Percentiles rank a stretch among this genome's conserved stretches.
Conservation (phyloP, 202 grass and related monocot species). For the Brachypodium distachyon region DNA sequence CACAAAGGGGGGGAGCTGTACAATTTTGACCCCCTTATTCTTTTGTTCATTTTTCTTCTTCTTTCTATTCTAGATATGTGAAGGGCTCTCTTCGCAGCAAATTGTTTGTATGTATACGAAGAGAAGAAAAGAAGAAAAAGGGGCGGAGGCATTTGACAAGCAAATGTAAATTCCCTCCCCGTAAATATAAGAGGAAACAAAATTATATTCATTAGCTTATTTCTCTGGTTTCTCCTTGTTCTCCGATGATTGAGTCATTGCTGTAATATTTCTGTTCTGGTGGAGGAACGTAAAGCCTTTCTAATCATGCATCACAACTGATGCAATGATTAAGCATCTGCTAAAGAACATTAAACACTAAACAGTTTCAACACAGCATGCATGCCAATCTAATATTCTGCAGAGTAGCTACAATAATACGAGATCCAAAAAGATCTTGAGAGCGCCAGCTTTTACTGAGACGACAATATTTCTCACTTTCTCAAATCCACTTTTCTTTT, state of each 20-base stretch:
- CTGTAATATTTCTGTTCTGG: not conserved
- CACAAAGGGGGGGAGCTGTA: constrained; percentile 9
- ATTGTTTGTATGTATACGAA: constrained; percentile 47
- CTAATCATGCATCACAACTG: not conserved
- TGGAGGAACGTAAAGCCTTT: not conserved
- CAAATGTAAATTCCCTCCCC: constrained; percentile 22
- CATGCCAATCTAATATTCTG: not conserved
- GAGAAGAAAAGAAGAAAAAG: not conserved
- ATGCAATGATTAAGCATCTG: constrained; percentile 32
- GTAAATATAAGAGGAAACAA: constrained; percentile 28
- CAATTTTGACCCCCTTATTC: constrained; percentile 45
- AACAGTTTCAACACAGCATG: constrained; percentile 11
- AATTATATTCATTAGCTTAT: not conserved
- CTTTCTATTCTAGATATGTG: not conserved
- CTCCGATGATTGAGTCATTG: not conserved
- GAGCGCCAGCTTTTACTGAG: not conserved
- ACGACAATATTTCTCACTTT: not conserved
- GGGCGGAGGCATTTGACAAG: constrained; percentile 27
- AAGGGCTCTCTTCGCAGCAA: constrained; percentile 22
- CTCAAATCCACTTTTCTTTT: no score
- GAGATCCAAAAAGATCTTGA: not conserved
- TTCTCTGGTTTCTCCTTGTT: not conserved
- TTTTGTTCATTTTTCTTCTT: constrained; percentile 50
- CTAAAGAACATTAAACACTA: not conserved
- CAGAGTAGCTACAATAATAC: not conserved